Base-by-base conservation (phyloP, 140 eudicot species). In the Stevia rebaudiana region DNA sequence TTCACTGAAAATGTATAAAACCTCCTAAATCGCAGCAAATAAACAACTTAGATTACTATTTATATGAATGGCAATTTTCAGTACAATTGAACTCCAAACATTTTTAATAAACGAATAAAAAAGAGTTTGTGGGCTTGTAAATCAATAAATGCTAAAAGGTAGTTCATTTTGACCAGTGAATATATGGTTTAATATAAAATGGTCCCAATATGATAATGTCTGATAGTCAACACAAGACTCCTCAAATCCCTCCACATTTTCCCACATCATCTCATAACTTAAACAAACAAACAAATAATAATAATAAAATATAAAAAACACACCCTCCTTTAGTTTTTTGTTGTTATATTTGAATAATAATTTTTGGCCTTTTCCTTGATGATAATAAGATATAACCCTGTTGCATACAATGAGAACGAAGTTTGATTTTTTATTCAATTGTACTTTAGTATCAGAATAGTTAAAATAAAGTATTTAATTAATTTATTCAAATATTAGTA, bases 251-350 rank as follows among this genome's bases (percentile, higher is more conserved):
- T 47, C 53, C 53, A 47, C 53, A 47, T 47, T 47, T 7, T 15
- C 46, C 56, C 56, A 3, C n/a, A 18, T 49, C 31, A 18, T 30
- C 56, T 49, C 55, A 48, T 48, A 50, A 22, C 31, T 21, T 50
- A n/a, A n/a, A 11, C 57, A 50, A 7, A n/a, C n/a, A n/a, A n/a
- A n/a, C n/a, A n/a, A n/a, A n/a, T n/a, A n/a, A n/a, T n/a, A n/a
- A n/a, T n/a, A 50, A 50, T 1, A 50, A 22, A 50, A 47, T 8
- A 37, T 8, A 37, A 10, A 8, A 37, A 37, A 50, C 9, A 0
- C 57, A 21, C 33, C 31, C 57, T 50, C 16, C 28, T 48, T 48
- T 50, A 50, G 57, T 31, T 50, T 50, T n/a, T n/a, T n/a, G n/a
- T n/a, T 15, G 5, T 8, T 19, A 18, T 21, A 50, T 3, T 50